Conservation (phyloP, 257 asterid genomes). For the Lycium ferocissimum region DNA sequence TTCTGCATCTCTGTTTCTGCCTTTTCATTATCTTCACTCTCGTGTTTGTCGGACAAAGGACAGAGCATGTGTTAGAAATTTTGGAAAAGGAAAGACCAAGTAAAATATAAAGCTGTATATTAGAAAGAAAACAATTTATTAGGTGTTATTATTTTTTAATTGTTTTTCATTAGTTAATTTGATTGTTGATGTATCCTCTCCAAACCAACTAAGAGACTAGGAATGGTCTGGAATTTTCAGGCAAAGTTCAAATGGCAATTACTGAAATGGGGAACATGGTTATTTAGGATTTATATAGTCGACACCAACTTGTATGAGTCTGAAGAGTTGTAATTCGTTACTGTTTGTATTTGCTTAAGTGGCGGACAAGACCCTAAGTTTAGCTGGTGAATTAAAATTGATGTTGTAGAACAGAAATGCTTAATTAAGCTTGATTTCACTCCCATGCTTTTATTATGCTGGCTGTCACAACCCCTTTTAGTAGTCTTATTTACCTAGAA, state of each 20-base stretch:
- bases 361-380: neutral
- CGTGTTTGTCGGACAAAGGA: neutral
- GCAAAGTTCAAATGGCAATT: neutral
- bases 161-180: slow-evolving; percentile 7
- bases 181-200: neutral
- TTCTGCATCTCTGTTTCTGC: neutral
- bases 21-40: slow-evolving; percentile 2
- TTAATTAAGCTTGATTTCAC: neutral
- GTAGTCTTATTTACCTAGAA: neutral
- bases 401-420: neutral
- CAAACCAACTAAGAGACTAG: slow-evolving; percentile 4
- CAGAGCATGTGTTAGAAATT: neutral
- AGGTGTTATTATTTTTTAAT: neutral
- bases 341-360: neutral
- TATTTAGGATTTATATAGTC: neutral
- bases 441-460: neutral
- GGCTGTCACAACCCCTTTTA: neutral
- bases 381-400: neutral
- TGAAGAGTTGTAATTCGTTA: neutral
- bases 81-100: neutral
- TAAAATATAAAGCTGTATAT: neutral
- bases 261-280: neutral
- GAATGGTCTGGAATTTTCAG: neutral
- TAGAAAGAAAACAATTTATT: neutral
- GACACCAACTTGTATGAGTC: neutral